A percentile compares a stretch with the other conserved stretches of the same genome.
Conservation (phyloP, 2,329 filamentous ascomycete genomes). For the Fusarium annulatum region DNA sequence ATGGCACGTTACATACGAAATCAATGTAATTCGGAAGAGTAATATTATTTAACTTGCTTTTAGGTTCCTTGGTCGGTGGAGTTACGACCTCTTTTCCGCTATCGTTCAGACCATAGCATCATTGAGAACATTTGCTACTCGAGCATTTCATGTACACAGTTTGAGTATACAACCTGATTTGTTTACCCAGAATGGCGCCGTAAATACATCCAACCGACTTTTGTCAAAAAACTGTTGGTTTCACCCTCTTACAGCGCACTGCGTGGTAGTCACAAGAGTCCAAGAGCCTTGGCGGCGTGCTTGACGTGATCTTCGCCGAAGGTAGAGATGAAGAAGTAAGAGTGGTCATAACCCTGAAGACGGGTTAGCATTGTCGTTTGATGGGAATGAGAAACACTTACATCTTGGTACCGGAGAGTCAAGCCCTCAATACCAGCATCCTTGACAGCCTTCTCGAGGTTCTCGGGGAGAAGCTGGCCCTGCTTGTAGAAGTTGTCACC, state of each 20-base stretch:
- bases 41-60: conserved; percentile 35
- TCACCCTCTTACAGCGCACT: conserved; percentile 37
- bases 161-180: background rate
- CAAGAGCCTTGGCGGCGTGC: conserved; percentile 87
- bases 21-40: conserved; percentile 1
- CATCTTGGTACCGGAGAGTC: conserved; percentile 83
- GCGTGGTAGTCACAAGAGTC: conserved; percentile 48
- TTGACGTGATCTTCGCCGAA: conserved; percentile 92
- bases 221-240: conserved; percentile 20
- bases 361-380: background rate
- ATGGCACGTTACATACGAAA: background rate
- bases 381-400: conserved; percentile 48
- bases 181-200: conserved; percentile 13
- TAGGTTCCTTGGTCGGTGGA: conserved; percentile 9
- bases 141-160: conserved; percentile 10
- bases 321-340: conserved; percentile 94
- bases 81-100: background rate
- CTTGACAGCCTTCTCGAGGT: conserved; percentile 83
- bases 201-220: conserved; percentile 19
- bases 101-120: conserved; percentile 12
- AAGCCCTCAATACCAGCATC: conserved; percentile 79
- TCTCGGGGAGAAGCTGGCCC: conserved; percentile 91
- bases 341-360: conserved; percentile 87
- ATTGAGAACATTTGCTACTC: conserved; percentile 6
- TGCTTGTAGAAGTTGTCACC: conserved; percentile 98